phyloP scores from a whole-genome alignment of 2,329 filamentous ascomycete species.

The Amylocarpus encephaloides region DNA sequence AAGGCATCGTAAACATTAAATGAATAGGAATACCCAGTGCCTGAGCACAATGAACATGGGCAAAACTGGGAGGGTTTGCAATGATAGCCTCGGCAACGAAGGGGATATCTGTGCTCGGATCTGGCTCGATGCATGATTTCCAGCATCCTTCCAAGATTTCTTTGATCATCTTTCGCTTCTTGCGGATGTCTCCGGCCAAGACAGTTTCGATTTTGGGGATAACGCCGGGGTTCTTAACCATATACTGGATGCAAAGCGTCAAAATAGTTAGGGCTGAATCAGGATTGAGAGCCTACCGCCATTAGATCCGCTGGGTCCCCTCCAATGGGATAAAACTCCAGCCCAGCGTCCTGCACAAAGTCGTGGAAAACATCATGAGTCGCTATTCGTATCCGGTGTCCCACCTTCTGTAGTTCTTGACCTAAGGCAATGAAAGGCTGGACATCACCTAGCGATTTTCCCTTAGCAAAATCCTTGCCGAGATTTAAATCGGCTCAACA shows the following conservation, averaged over 20 bases:
- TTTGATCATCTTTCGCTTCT: constrained; percentile 63
- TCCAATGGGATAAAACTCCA: constrained; percentile 69
- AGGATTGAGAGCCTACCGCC: constrained; percentile 2
- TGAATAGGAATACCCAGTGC: constrained; percentile 54
- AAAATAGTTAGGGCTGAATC: not conserved
- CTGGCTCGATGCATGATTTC: constrained; percentile 68
- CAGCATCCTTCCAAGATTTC: constrained; percentile 76
- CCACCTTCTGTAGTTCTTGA: constrained; percentile 53
- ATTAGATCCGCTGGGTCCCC: constrained; percentile 10
- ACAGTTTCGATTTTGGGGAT: constrained; percentile 73
- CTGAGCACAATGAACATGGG: constrained; percentile 52
- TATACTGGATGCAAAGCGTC: constrained; percentile 45
- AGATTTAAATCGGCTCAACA: not conserved
- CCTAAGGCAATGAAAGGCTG: constrained; percentile 68
- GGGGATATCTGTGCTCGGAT: constrained; percentile 11
- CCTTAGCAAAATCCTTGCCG: no score
- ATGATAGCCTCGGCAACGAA: constrained; percentile 28
- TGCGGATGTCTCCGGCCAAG: constrained; percentile 66
- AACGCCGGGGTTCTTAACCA: constrained; percentile 79
- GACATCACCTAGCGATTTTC: constrained; percentile 59
- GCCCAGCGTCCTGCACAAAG: constrained; percentile 59
- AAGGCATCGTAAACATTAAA: constrained; percentile 64
- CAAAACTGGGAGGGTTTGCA: constrained; percentile 30
- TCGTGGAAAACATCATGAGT: constrained; percentile 61
- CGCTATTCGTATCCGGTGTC: constrained; percentile 64